phyloP scores from a whole-genome alignment of 1,284 basidiomycete genomes.

The Clitocybe nebularis region DNA sequence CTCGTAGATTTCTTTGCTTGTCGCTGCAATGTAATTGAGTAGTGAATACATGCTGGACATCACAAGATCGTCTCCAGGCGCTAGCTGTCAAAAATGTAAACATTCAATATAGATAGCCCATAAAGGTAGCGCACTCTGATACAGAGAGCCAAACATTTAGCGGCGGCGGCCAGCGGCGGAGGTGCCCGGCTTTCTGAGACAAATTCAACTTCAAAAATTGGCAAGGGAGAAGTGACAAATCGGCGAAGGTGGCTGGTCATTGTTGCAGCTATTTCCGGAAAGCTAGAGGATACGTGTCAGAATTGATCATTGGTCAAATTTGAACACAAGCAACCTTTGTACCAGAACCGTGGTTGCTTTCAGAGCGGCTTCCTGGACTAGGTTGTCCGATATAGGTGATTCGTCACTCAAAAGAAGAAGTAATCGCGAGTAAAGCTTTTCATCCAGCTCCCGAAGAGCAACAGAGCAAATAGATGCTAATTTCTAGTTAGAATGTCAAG shows the following conservation, averaged over 20 bases:
- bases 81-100: constrained; percentile 45
- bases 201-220: constrained; percentile 86
- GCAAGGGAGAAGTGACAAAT: constrained; percentile 85
- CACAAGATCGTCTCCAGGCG: constrained; percentile 86
- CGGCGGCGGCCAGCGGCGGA: constrained; percentile 78
- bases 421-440: constrained; percentile 67
- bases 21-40: constrained; percentile 84
- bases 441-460: constrained; percentile 67
- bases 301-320: background rate
- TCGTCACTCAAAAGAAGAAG: constrained; percentile 78
- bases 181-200: constrained; percentile 69
- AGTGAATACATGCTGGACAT: constrained; percentile 96
- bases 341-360: constrained; percentile 80
- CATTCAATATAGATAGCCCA: background rate
- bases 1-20: constrained; percentile 71
- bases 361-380: constrained; percentile 83
- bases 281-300: constrained; percentile 42
- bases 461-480: constrained; percentile 82
- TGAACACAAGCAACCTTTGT: constrained; percentile 54
- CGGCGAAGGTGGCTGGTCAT: constrained; percentile 83
- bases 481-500: constrained; percentile 72
- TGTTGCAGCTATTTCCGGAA: constrained; percentile 72
- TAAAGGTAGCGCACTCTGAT: constrained; percentile 60
- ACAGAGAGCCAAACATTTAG: constrained; percentile 87
- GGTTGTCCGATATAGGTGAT: constrained; percentile 75